These are phyloP conservation scores for Pleurotus sapidus DNA, from an alignment of 768 basidiomycete genomes.

Conservation along the genomic window DNA sequence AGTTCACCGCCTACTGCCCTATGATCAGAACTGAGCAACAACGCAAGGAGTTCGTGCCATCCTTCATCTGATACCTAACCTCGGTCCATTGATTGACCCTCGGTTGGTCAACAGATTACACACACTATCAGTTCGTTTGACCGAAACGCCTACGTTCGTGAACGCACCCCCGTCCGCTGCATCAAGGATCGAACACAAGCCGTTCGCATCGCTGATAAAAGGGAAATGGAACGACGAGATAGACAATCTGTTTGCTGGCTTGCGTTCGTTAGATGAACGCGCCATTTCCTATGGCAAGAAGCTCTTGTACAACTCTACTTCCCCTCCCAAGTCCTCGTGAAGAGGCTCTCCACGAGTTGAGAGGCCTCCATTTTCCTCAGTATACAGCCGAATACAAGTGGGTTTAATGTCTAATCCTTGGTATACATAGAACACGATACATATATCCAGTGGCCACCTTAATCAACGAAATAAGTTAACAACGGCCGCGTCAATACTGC, in stretches of 20 bases:
- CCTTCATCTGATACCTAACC: not conserved
- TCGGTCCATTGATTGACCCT: not conserved
- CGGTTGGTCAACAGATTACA: constrained; percentile 36
- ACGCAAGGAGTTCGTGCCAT: constrained; percentile 47
- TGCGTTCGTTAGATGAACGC: constrained; percentile 43
- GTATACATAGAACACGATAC: too few relatives aligned
- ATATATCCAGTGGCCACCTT: too few relatives aligned
- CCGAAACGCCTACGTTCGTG: constrained; percentile 42
- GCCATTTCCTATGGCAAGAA: constrained; percentile 45
- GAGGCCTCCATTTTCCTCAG: too few relatives aligned
- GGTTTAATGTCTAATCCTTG: too few relatives aligned
- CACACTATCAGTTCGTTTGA: constrained; percentile 45
- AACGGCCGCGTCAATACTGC: not conserved
- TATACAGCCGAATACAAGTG: too few relatives aligned
- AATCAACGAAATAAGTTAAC: not conserved
- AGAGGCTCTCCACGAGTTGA: not conserved
- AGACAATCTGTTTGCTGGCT: constrained; percentile 38
- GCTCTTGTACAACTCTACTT: constrained; percentile 37
- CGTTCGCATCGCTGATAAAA: constrained; percentile 47
- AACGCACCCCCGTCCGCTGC: constrained; percentile 56
- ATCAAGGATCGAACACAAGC: constrained; percentile 41
- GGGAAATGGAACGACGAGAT: constrained; percentile 60
- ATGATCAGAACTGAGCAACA: constrained; percentile 50
- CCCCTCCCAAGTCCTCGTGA: not conserved
- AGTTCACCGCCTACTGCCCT: not conserved